Base-by-base conservation (phyloP, 1,284 basidiomycete genomes). In the Microbotryomycetes sp. region DNA sequence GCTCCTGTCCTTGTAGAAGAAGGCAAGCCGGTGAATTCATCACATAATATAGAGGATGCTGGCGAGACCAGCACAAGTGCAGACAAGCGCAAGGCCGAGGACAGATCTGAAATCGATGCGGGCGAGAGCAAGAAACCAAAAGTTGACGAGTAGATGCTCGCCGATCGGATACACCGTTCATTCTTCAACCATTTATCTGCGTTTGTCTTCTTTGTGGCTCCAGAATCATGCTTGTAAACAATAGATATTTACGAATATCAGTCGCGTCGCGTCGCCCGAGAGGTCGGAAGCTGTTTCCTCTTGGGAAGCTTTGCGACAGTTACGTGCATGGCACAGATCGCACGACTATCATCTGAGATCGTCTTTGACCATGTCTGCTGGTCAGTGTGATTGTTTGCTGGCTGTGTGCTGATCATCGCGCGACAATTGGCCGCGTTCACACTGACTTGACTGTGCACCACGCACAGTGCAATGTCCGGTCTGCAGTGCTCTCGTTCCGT, bases 81-180 rank as follows among this genome's bases (percentile, higher is more conserved):
- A 29, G 19, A 29, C 14, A 62, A 62, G 28, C 42, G 60, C n/a
- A 62, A 62, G 28, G 60, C 60, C 15, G 60, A 51, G 36, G 59
- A 61, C 25, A 49, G 47, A 30, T 30, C 16, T 19, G 28, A 28
- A 28, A 29, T 29, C 25, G 51, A n/a, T 28, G 28, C 23, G 4
- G 57, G 58, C 15, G 60, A 52, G 28, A 30, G 32, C 36, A 26
- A 49, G 26, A 56, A 58, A 29, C 23, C 58, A 42, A 16, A 26
- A 15, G 60, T 53, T 16, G 58, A 62, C 42, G 58, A 54, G 49
- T 54, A 56, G 29, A 61, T 48, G 31, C 49, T 61, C 15, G 29
- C n/a, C n/a, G n/a, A n/a, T n/a, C n/a, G n/a, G n/a, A n/a, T n/a
- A n/a, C n/a, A n/a, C n/a, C n/a, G n/a, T n/a, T n/a, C n/a, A n/a